Conservation (phyloP, 768 basidiomycete species). For the Inosperma sp. region DNA sequence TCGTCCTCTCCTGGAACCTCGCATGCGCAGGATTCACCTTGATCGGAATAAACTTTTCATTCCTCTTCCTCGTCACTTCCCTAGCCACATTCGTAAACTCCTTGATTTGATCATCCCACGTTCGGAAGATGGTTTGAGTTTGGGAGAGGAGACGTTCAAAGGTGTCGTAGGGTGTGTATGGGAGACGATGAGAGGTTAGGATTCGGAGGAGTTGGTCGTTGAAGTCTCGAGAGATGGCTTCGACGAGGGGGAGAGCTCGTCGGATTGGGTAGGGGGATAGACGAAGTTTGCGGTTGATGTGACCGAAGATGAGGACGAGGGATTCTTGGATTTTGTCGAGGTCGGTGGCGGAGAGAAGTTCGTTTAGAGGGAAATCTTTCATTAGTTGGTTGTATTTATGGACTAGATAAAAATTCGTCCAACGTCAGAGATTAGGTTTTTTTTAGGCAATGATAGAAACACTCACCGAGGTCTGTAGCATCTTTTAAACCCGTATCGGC, state of each 20-base stretch:
- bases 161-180: constrained; percentile 91
- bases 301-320: constrained; percentile 79
- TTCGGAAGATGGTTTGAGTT: constrained; percentile 72
- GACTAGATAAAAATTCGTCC: constrained; percentile 41
- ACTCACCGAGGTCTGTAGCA: constrained; percentile 79
- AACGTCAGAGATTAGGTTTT: neutral
- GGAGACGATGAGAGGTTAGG: constrained; percentile 82
- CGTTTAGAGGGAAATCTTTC: constrained; percentile 98
- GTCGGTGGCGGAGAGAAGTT: constrained; percentile 93
- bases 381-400: constrained; percentile 98
- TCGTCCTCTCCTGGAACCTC: constrained; percentile 81
- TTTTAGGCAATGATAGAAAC: neutral
- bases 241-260: constrained; percentile 92
- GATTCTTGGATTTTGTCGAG: constrained; percentile 93
- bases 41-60: constrained; percentile 94
- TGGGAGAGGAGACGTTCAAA: constrained; percentile 83
- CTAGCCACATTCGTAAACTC: constrained; percentile 91
- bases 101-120: constrained; percentile 88
- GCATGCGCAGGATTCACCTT: constrained; percentile 89
- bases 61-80: constrained; percentile 85
- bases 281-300: constrained; percentile 93
- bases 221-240: constrained; percentile 97
- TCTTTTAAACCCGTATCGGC: constrained; percentile 97
- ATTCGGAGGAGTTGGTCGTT: constrained; percentile 92
- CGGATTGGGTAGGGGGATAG: constrained; percentile 96